phyloP scores from a whole-genome alignment of 805 yeast genomes.

The Kluyveromyces siamensis region DNA sequence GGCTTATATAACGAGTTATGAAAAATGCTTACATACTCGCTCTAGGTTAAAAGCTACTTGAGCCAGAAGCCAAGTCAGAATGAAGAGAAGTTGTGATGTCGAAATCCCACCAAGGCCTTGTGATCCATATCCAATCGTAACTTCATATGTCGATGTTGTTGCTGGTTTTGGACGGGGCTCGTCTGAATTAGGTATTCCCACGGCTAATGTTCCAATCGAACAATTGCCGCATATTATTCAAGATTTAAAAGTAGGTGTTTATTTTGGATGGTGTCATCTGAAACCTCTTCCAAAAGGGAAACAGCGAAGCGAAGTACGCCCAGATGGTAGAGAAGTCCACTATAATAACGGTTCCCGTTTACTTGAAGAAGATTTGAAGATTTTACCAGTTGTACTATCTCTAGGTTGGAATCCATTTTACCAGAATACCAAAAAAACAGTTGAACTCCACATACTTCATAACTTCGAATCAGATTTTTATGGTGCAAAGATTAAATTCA shows the following conservation, averaged over 20 bases:
- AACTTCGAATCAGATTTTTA: slow-evolving; percentile 61
- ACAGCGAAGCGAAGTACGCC: slow-evolving; percentile 19
- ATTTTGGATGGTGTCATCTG: slow-evolving; percentile 67
- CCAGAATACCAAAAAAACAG: slow-evolving; percentile 69
- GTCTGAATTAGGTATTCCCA: slow-evolving; percentile 86
- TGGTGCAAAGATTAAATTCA: slow-evolving; percentile 66
- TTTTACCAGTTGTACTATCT: slow-evolving; percentile 86
- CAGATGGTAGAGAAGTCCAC: slow-evolving; percentile 36
- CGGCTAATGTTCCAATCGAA: slow-evolving; percentile 75
- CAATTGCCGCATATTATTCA: slow-evolving; percentile 35
- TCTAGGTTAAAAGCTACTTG: background rate
- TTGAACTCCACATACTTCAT: slow-evolving; percentile 81
- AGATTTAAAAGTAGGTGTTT: slow-evolving; percentile 65
- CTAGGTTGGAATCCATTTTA: slow-evolving; percentile 94
- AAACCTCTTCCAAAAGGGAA: slow-evolving; percentile 10
- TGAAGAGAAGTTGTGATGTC: slow-evolving; percentile 16
- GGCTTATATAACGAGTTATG: background rate
- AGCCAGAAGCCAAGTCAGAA: background rate
- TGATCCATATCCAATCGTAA: slow-evolving; percentile 41
- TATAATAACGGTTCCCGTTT: slow-evolving; percentile 56
- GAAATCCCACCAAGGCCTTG: slow-evolving; percentile 35
- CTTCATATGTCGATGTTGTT: slow-evolving; percentile 39
- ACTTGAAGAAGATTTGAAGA: slow-evolving; percentile 30
- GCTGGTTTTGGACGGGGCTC: slow-evolving; percentile 97
- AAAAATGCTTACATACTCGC: background rate